Base-by-base conservation (phyloP, 2,329 filamentous ascomycete species). In the Atkinsonella texensis region DNA sequence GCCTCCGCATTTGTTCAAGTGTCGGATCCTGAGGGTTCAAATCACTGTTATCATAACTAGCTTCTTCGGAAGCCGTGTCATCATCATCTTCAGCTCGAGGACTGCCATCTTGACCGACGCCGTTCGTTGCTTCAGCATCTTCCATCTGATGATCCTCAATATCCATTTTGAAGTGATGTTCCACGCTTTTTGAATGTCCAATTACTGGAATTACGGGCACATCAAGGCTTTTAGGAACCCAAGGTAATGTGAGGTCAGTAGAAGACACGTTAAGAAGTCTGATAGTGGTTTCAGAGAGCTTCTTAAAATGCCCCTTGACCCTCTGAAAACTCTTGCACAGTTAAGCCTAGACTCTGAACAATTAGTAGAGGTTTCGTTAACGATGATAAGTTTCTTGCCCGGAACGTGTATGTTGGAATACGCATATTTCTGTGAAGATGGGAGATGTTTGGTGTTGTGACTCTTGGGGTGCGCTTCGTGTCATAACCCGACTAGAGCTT, bases 121-220 rank as follows among this genome's bases (percentile, higher is more conserved):
- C 62, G 46, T 65, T 68, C 6, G 60, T 38, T 28, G 52, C 53
- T 49, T 63, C 65, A 17, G 62, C 72, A 57, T 74, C 72, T 45
- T 64, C 61, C 68, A 73, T 72, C 40, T 65, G 66, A 54, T 70
- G 67, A 46, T 75, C 72, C 43, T 70, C 70, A 46, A 64, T 62
- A 48, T 74, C 72, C 68, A 71, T 71, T 52, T 59, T 52, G 40
- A 61, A 57, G 55, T 62, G 52, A 33, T 51, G 52, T 32, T 57
- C 53, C 56, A 60, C 55, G 18, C 33, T 33, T 40, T 12, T 39
- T 18, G 10, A 28, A 40, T 38, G 17, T 35, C 33, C 17, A 20
- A n/a, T 12, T 20, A 18, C 11, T 23, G 44, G 23, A 39, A 17
- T 41, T 17, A 35, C 43, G 17, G 31, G 23, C 15, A 15, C 18